A percentile compares a stretch with the other conserved stretches of the same genome.
phyloP scores from a whole-genome alignment of 2,329 filamentous ascomycete species.

The Macrophomina pseudophaseolina region DNA sequence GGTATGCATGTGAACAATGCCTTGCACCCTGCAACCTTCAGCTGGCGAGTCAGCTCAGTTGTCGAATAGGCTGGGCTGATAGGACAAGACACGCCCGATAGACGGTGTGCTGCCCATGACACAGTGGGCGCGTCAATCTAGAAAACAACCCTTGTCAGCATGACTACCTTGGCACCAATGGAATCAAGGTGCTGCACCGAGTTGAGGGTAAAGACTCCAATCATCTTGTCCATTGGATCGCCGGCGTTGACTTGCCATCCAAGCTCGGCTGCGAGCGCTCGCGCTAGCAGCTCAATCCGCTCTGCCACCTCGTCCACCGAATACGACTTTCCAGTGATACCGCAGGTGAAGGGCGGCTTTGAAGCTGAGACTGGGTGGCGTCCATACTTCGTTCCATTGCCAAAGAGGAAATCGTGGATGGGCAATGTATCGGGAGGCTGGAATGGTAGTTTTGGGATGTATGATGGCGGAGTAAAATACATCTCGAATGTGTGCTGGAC shows the following conservation, averaged over 20 bases:
- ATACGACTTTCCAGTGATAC: conserved; percentile 17
- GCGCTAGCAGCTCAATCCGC: conserved; percentile 12
- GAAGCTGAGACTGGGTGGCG: neutral
- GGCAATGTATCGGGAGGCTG: neutral
- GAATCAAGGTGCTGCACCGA: neutral
- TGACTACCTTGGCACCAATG: neutral
- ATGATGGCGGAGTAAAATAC: neutral
- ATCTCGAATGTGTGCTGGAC: neutral
- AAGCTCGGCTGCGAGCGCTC: conserved; percentile 17
- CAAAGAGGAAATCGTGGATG: conserved; percentile 43
- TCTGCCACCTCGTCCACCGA: conserved; percentile 14
- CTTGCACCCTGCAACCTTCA: neutral
- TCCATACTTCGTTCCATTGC: neutral
- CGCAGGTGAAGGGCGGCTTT: conserved; percentile 18
- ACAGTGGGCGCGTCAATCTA: conserved; percentile 15
- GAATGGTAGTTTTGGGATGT: neutral
- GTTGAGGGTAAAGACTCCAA: conserved; percentile 19
- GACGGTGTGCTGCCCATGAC: conserved; percentile 12
- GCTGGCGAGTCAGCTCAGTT: neutral
- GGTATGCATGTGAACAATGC: conserved; percentile 3
- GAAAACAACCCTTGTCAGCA: neutral
- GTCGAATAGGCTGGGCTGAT: conserved; percentile 1
- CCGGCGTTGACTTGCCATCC: conserved; percentile 7
- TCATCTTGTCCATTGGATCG: conserved; percentile 1
- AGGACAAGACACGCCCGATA: conserved; percentile 5